Conservation (phyloP, 2,329 filamentous ascomycete species). For the Aspergillus fischeri region DNA sequence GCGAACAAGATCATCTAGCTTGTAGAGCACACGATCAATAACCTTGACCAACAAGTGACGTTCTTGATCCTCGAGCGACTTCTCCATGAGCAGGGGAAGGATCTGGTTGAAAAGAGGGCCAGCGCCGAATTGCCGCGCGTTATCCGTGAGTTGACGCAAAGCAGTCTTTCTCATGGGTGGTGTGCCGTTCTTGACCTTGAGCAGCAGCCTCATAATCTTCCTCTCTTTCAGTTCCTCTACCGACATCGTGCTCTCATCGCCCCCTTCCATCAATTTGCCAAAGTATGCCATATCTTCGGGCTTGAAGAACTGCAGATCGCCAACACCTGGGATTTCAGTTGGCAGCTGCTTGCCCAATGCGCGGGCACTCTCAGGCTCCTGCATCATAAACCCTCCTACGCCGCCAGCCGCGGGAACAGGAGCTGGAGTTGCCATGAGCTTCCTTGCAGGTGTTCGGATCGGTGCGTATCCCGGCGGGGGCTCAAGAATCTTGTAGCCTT, state of each 20-base stretch:
- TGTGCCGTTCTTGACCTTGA: conserved; percentile 99
- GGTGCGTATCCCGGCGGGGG: conserved; percentile 91
- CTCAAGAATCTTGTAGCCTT: conserved; percentile 88
- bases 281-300: conserved; percentile 99
- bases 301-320: conserved; percentile 97
- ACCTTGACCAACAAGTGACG: conserved; percentile 98
- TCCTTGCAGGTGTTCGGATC: conserved; percentile 70
- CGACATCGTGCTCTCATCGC: conserved; percentile 83
- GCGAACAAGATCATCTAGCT: conserved; percentile 91
- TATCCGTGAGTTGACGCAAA: conserved; percentile 93
- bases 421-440: conserved; percentile 67
- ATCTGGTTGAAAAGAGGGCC: conserved; percentile 96
- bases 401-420: conserved; percentile 58
- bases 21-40: conserved; percentile 97
- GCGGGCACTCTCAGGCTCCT: conserved; percentile 81
- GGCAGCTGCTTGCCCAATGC: conserved; percentile 85
- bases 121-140: conserved; percentile 91
- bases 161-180: conserved; percentile 98
- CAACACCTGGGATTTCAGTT: conserved; percentile 92
- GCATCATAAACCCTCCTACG: conserved; percentile 88
- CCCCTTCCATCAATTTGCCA: conserved; percentile 90
- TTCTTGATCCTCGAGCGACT: conserved; percentile 94
- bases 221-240: conserved; percentile 96
- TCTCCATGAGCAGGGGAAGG: conserved; percentile 94
- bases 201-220: conserved; percentile 93